Conservation (phyloP, 805 yeast genomes). For the Wickerhamiella alocasiicola region DNA sequence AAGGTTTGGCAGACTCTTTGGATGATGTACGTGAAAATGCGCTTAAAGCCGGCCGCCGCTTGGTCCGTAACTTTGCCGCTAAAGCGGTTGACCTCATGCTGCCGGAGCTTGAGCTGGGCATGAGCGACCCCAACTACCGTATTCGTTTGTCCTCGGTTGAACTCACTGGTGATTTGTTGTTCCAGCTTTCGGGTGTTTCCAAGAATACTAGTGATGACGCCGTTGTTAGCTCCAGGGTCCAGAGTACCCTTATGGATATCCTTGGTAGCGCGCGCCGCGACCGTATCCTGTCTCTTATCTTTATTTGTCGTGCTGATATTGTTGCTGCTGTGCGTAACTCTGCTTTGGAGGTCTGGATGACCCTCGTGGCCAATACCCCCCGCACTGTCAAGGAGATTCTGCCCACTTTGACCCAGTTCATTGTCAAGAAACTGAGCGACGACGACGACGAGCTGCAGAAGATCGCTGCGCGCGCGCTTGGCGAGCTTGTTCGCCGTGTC, state of each 20-base stretch:
- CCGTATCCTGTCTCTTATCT: conserved; percentile 69
- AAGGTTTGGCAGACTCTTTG: conserved; percentile 80
- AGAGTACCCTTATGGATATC: conserved; percentile 39
- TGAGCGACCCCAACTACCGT: conserved; percentile 69
- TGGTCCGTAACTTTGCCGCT: conserved; percentile 82
- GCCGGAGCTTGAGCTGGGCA: conserved; percentile 87
- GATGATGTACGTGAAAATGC: conserved; percentile 84
- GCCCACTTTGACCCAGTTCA: conserved; percentile 66
- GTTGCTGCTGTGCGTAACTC: conserved; percentile 79
- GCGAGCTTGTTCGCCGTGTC: conserved; percentile 88
- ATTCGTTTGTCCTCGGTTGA: conserved; percentile 90
- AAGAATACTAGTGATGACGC: conserved; percentile 7
- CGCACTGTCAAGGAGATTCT: conserved; percentile 84
- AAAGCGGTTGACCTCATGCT: conserved; percentile 84
- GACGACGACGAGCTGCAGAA: conserved; percentile 63
- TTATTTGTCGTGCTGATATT: conserved; percentile 87
- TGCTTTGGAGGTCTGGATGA: conserved; percentile 92
- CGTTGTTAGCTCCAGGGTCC: conserved; percentile 1
- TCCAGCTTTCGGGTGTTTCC: conserved; percentile 84
- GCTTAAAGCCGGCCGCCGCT: conserved; percentile 79
- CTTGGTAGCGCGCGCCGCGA: conserved; percentile 86
- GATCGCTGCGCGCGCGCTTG: conserved; percentile 86
- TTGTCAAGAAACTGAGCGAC: conserved; percentile 76
- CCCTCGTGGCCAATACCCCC: conserved; percentile 91
- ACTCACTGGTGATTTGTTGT: conserved; percentile 85